Base-by-base conservation (phyloP, 441 rosid species). In the Caryocar brasiliense region DNA sequence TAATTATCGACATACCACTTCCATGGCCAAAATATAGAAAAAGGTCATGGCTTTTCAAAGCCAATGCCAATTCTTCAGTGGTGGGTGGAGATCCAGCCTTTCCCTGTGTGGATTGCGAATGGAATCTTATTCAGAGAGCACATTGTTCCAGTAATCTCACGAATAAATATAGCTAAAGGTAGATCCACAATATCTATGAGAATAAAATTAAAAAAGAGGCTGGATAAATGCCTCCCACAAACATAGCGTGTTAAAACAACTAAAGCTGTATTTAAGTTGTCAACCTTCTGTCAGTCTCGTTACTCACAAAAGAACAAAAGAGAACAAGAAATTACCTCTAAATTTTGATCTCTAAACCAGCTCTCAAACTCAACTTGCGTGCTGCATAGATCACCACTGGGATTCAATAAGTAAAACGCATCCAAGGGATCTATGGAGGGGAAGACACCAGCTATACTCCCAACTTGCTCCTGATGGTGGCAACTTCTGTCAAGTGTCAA, bases 11-110 rank as follows among this genome's bases (percentile, higher is more conserved):
- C 80, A 49, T 85, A 88, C 97, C 95, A 65, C 95, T 82, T 71
- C 97, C 93, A 62, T 92, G 99, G 56, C 95, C 97, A 29, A 92
- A 76, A 64, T 86, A 92, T 38, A 92, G 65, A 63, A 79, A 92
- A 24, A 92, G 95, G 67, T 92, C 99, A 49, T 85, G 95, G 30
- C 41, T 82, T 74, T 74, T 65, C 72, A 92, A 69, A 54, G 95
- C 93, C 42, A 64, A 60, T 58, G 81, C 63, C 71, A 83, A 63
- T 59, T 92, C 95, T 73, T 75, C 75, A 14, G 80, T 63, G 32
- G 78, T 68, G 8, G 97, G 97, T 28, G 68, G 83, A 49, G 73
- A 68, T 51, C 97, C 97, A 45, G 83, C 92, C 68, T 74, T 88
- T 27, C 99, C 97, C 97, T 92, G 74, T 18, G 47, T 46, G 28